Percentiles rank a stretch among this genome's conserved stretches.
phyloP scores from a whole-genome alignment of 2,329 filamentous ascomycete genomes.

The Metarhizium brunneum region DNA sequence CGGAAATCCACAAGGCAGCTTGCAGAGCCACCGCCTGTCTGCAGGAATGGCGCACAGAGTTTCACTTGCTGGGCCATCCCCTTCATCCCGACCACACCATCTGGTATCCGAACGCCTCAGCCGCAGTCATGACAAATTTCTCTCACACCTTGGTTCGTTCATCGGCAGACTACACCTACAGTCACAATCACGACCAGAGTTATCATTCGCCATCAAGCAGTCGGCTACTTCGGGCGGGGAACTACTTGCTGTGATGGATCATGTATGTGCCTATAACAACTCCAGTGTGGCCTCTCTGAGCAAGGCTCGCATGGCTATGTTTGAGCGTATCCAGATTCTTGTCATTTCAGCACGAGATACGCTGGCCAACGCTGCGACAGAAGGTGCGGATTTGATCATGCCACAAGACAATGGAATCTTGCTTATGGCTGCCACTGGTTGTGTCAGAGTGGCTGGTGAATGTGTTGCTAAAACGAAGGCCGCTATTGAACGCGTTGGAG shows the following conservation, averaged over 20 bases:
- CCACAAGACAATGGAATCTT: slow-evolving; percentile 70
- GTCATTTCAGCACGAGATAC: slow-evolving; percentile 75
- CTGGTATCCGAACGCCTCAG: slow-evolving; percentile 78
- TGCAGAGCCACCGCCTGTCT: slow-evolving; percentile 37
- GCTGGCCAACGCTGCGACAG: slow-evolving; percentile 57
- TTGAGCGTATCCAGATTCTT: slow-evolving; percentile 68
- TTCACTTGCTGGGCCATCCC: slow-evolving; percentile 62
- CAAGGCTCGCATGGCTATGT: slow-evolving; percentile 65
- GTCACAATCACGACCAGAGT: slow-evolving; percentile 78
- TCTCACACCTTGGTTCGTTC: slow-evolving; percentile 86
- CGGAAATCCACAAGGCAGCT: slow-evolving; percentile 27
- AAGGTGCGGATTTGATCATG: slow-evolving; percentile 70
- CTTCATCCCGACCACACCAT: slow-evolving; percentile 54
- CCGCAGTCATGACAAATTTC: slow-evolving; percentile 73
- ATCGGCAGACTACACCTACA: slow-evolving; percentile 84
- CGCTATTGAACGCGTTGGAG: slow-evolving; percentile 80
- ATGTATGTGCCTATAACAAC: slow-evolving; percentile 69
- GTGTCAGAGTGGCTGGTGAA: slow-evolving; percentile 83
- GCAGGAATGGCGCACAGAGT: slow-evolving; percentile 61
- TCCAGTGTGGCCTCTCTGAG: slow-evolving; percentile 58
- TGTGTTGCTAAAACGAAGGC: slow-evolving; percentile 80
- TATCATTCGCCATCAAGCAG: slow-evolving; percentile 73
- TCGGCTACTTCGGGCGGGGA: slow-evolving; percentile 74
- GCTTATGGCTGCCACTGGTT: slow-evolving; percentile 71
- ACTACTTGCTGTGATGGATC: slow-evolving; percentile 70